phyloP scores from a whole-genome alignment of 768 basidiomycete species.

The Amyloporia xantha region DNA sequence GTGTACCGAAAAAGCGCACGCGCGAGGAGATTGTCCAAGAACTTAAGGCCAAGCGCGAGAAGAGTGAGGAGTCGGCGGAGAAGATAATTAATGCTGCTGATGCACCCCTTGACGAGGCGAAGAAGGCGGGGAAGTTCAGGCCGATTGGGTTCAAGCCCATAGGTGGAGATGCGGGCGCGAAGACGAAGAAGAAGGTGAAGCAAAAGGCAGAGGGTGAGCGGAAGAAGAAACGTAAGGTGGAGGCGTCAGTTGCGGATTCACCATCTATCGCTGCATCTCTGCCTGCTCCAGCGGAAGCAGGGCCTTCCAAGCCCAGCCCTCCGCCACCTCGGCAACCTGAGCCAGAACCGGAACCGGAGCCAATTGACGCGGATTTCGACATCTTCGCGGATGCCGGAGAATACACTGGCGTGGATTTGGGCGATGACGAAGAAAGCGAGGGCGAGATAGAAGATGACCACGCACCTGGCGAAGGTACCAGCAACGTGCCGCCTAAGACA shows the following conservation, averaged over 20 bases:
- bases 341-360: slow-evolving; percentile 30
- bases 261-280: not conserved
- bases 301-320: slow-evolving; percentile 9
- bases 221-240: slow-evolving; percentile 34
- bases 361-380: slow-evolving; percentile 64
- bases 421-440: slow-evolving; percentile 30
- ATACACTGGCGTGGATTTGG: slow-evolving; percentile 63
- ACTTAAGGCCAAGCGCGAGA: slow-evolving; percentile 67
- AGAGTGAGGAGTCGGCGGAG: slow-evolving; percentile 72
- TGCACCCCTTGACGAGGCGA: not conserved
- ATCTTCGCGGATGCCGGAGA: slow-evolving; percentile 86
- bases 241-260: not conserved
- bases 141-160: not conserved
- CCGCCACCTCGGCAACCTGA: slow-evolving; percentile 16
- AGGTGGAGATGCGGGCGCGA: slow-evolving; percentile 33
- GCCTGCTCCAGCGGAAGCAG: slow-evolving; percentile 5
- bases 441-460: slow-evolving; percentile 8
- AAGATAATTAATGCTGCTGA: slow-evolving; percentile 36
- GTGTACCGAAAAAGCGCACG: slow-evolving; percentile 55
- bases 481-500: slow-evolving; percentile 5
- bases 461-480: not conserved
- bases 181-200: slow-evolving; percentile 49
- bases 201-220: slow-evolving; percentile 36
- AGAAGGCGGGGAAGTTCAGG: not conserved
- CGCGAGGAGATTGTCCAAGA: slow-evolving; percentile 69